phyloP scores from a whole-genome alignment of 768 basidiomycete species.

The Amanita thiersii region DNA sequence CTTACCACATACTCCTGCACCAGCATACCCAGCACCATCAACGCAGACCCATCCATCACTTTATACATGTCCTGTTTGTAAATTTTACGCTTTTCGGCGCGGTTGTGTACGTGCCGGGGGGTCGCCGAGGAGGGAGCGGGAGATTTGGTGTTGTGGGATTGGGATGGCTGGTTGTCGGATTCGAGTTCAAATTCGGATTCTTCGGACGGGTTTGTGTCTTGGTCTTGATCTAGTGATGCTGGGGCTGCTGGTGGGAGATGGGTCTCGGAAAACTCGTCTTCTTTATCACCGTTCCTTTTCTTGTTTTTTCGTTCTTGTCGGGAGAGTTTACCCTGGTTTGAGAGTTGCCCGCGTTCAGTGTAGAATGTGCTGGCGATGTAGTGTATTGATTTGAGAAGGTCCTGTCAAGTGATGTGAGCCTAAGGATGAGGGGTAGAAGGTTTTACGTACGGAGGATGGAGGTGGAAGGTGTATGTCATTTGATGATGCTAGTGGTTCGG shows the following conservation, averaged over 20 bases:
- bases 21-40: conserved; percentile 70
- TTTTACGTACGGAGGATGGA: conserved; percentile 44
- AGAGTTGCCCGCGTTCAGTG: conserved; percentile 48
- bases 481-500: conserved; percentile 7
- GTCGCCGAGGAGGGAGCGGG: background rate
- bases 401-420: conserved; percentile 21
- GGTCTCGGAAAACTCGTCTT: no score
- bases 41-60: conserved; percentile 62
- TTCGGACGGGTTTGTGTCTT: background rate
- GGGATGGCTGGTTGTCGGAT: background rate
- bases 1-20: conserved; percentile 56
- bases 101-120: no score
- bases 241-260: background rate
- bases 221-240: background rate
- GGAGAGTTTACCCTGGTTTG: conserved; percentile 22
- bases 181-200: background rate
- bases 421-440: conserved; percentile 5
- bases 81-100: background rate
- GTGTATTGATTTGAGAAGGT: conserved; percentile 43
- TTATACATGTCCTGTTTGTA: conserved; percentile 63
- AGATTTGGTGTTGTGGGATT: no score
- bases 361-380: conserved; percentile 47
- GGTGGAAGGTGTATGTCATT: background rate
- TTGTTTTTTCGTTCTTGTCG: conserved; percentile 36
- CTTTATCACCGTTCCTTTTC: conserved; percentile 34